These are phyloP conservation scores for Eugenia klotzschiana DNA, from an alignment of 441 rosid genomes.

Conservation along the genomic window DNA sequence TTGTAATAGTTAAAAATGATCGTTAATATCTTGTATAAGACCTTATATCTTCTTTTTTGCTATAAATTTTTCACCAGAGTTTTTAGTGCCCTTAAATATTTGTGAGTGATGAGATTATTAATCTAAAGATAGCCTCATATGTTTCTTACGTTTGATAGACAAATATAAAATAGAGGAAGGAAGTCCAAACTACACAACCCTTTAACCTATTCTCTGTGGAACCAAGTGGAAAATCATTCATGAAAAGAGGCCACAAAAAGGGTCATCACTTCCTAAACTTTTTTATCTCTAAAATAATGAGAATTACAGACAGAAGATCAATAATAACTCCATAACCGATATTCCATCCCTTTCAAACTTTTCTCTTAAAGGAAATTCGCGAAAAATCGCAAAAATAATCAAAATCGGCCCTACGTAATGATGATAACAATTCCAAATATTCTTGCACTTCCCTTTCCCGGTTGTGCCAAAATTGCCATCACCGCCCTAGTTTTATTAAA, in stretches of 20 bases:
- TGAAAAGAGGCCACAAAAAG: background rate
- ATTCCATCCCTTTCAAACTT: conserved; percentile 30
- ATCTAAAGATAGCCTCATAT: background rate
- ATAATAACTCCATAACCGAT: conserved; percentile 33
- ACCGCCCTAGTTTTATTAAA: conserved; percentile 10
- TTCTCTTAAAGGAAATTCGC: conserved; percentile 40
- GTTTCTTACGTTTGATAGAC: background rate
- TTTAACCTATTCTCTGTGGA: too few species aligned
- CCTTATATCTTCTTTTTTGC: background rate
- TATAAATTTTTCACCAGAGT: background rate
- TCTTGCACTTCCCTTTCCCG: conserved; percentile 31
- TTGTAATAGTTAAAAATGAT: background rate
- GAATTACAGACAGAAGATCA: conserved; percentile 18
- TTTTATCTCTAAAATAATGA: conserved; percentile 24
- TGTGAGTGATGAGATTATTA: background rate
- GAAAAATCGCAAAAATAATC: conserved; percentile 30
- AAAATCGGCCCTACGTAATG: conserved; percentile 10
- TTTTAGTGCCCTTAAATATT: background rate
- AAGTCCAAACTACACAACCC: too few species aligned
- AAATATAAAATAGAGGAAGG: too few species aligned
- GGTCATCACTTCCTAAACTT: conserved; percentile 15
- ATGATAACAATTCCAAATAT: conserved; percentile 81
- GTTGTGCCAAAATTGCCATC: conserved; percentile 45
- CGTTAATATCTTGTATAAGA: background rate
- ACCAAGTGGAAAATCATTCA: too few species aligned